Percentiles rank a stretch among this genome's conserved stretches.
phyloP scores from a whole-genome alignment of 2,329 filamentous ascomycete genomes.

The Delphinella strobiligena region DNA sequence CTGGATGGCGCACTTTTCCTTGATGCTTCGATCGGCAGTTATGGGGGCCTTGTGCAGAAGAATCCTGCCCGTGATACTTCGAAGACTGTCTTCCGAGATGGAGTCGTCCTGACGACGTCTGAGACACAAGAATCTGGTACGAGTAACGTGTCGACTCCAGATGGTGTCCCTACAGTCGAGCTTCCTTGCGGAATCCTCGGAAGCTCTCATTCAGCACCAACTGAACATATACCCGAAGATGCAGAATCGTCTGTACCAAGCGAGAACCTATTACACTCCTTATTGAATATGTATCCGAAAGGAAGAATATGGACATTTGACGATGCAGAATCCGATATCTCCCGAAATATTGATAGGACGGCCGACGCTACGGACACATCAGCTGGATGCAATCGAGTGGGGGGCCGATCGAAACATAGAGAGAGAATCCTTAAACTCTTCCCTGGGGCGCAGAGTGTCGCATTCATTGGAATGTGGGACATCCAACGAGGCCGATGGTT shows the following conservation, averaged over 20 bases:
- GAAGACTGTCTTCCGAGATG: too few species aligned
- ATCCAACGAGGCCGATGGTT: slow-evolving; percentile 17
- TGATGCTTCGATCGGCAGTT: slow-evolving; percentile 16
- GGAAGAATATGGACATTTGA: slow-evolving; percentile 24
- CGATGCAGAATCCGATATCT: slow-evolving; percentile 14
- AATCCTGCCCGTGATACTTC: too few species aligned
- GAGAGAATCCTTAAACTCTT: slow-evolving; percentile 17
- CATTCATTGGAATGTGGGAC: slow-evolving; percentile 40
- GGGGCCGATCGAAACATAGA: slow-evolving; percentile 6
- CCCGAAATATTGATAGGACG: background rate
- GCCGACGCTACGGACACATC: too few species aligned
- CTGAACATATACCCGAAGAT: background rate
- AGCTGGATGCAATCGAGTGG: background rate
- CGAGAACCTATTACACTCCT: slow-evolving; percentile 13
- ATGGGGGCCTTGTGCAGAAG: slow-evolving; percentile 12
- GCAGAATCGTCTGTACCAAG: background rate
- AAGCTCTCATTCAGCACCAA: background rate
- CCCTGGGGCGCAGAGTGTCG: slow-evolving; percentile 29
- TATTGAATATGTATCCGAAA: slow-evolving; percentile 19
- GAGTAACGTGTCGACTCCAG: too few species aligned
- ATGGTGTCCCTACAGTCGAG: too few species aligned
- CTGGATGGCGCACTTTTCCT: slow-evolving; percentile 34
- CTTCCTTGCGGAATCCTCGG: slow-evolving; percentile 2
- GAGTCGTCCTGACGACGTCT: background rate
- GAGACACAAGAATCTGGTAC: too few species aligned